These are phyloP conservation scores for Teratosphaeria epicoccoides DNA, from an alignment of 2,329 filamentous ascomycete species.

Conservation along the genomic window DNA sequence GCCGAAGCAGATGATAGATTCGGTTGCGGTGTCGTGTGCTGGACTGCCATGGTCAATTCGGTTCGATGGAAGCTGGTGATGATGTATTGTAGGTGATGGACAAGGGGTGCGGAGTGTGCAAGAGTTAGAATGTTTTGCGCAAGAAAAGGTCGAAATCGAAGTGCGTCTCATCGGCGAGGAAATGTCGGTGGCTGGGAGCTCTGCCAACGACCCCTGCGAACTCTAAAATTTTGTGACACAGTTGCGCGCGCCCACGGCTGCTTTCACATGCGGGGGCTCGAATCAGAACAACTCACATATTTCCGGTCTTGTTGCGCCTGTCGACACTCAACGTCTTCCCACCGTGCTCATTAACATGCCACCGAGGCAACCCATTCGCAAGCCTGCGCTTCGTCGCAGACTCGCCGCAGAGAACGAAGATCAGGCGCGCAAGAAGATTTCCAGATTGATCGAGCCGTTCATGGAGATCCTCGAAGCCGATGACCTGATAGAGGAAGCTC, in stretches of 20 bases:
- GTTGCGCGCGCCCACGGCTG: background rate
- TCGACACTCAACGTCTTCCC: background rate
- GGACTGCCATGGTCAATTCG: background rate
- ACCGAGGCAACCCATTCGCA: conserved; percentile 7
- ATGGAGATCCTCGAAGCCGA: background rate
- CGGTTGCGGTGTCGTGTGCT: background rate
- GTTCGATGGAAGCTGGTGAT: background rate
- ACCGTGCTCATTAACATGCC: background rate
- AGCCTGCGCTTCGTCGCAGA: conserved; percentile 25
- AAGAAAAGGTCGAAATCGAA: background rate
- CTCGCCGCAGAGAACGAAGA: background rate
- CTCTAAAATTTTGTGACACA: background rate
- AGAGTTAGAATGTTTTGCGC: background rate
- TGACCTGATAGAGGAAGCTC: background rate
- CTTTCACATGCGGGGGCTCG: background rate
- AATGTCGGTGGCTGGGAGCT: background rate
- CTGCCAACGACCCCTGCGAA: background rate
- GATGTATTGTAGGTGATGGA: background rate
- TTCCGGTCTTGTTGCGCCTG: background rate
- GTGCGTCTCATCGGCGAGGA: background rate
- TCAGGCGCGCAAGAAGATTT: background rate
- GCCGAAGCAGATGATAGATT: background rate
- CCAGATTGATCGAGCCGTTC: background rate
- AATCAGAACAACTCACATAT: background rate
- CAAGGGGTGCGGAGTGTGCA: background rate